Evolutionary conservation across 1,284 basidiomycete species (phyloP), one percentile per base, ranked within the genome.

Genomic region (Apiotrichum porosum): DNA sequence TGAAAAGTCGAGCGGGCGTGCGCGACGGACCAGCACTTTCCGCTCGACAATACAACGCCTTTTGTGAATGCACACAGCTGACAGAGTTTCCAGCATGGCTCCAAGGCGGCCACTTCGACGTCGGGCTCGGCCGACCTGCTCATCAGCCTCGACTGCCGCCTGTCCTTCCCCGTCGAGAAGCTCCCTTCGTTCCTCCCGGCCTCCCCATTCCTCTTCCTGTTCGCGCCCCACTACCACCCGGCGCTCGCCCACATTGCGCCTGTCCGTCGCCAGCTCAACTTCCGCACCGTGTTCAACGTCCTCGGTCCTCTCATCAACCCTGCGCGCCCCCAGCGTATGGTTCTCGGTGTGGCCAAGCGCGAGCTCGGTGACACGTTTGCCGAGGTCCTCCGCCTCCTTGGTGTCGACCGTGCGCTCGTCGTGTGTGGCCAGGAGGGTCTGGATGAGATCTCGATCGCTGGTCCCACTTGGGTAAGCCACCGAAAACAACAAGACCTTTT

Each of bases 201-300:
- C 10, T 77, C 84, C 6, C 86, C 90, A 0, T 97, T 97, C 75
- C 82, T 84, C 12, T 97, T 97, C 79, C 84, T 98, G 69, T 85
- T 94, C 55, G 92, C 89, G 0, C 87, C 91, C 1, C 85, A 93
- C 64, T 97, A 91, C 74, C 92, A 98, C 72, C 92, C 93, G 1
- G 74, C 88, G 0, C 79, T 97, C 33, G 88, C 86, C 1, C 79
- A 82, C 54, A 79, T 98, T 58, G 88, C 86, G 0, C 91, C 93
- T 0, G 83, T 87, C 63, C 85, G 94, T 44, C 85, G 86, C 61
- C 76, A 82, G 0, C 82, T 98, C 44, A 91, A 92, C 49, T 97
- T 97, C 77, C 87, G 93, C 22, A 97, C 94, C 3, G 84, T 98
- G 77, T 97, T 97, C 81, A 98, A 98, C 75, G 77, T 95, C 50